A percentile compares a stretch with the other conserved stretches of the same genome.
Conservation (phyloP, 345 rosid genomes). For the Dipteronia dyeriana region DNA sequence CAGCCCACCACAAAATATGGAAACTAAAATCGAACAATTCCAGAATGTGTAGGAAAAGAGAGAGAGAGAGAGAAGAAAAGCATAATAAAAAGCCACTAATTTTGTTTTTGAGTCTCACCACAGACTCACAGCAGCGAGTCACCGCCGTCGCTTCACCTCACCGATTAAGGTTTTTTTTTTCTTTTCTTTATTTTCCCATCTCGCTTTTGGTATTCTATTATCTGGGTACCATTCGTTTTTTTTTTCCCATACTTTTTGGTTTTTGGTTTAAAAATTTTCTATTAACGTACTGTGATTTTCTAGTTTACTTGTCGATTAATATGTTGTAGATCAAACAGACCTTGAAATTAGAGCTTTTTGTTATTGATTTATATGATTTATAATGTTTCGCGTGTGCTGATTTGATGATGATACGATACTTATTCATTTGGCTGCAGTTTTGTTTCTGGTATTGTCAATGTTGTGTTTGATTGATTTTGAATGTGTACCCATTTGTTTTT, state of each 20-base stretch:
- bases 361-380: not conserved
- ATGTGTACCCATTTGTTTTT: not conserved
- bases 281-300: not conserved
- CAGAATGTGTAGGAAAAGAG: not conserved
- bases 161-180: not conserved
- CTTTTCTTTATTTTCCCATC: not conserved
- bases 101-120: not conserved
- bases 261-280: not conserved
- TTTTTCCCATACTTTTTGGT: not conserved
- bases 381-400: not conserved
- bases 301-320: not conserved
- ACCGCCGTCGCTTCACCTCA: constrained; percentile 8
- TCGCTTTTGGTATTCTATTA: not conserved
- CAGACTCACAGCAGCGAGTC: constrained; percentile 8
- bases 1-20: not conserved
- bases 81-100: not conserved
- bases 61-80: not conserved
- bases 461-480: not conserved
- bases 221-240: not conserved
- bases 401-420: not conserved
- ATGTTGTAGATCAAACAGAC: not conserved
- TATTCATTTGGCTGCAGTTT: not conserved
- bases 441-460: not conserved
- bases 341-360: not conserved
- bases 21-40: not conserved